A percentile compares a stretch with the other conserved stretches of the same genome.
phyloP scores from a whole-genome alignment of 116 monocot species.

The Papilionanthe hybrid region DNA sequence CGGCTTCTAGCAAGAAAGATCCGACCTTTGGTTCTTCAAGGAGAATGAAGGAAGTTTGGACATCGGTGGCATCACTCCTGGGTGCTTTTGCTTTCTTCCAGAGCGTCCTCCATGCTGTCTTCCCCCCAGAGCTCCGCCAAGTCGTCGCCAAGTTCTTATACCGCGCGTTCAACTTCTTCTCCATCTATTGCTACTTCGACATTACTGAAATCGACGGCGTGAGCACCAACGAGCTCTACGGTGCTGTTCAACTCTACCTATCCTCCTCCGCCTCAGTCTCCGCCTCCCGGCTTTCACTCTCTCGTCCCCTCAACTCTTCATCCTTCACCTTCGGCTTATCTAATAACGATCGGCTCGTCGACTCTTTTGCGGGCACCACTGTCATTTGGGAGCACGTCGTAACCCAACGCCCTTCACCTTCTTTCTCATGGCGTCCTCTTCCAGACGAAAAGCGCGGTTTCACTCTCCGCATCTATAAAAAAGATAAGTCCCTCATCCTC shows the following conservation, averaged over 20 bases:
- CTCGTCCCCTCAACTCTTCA: slow-evolving; percentile 68
- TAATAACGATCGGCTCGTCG: slow-evolving; percentile 70
- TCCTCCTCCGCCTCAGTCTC: slow-evolving; percentile 49
- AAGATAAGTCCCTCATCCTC: slow-evolving; percentile 42
- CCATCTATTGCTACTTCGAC: slow-evolving; percentile 79
- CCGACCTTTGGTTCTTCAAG: neutral
- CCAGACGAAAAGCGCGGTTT: slow-evolving; percentile 84
- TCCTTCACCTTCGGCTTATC: slow-evolving; percentile 61
- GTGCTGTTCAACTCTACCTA: slow-evolving; percentile 75
- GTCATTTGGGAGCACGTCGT: slow-evolving; percentile 80
- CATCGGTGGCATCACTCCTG: slow-evolving; percentile 75
- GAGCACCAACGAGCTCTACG: slow-evolving; percentile 78
- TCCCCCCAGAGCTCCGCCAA: slow-evolving; percentile 63
- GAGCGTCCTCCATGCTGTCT: slow-evolving; percentile 42
- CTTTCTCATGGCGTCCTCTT: slow-evolving; percentile 68
- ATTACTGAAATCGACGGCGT: slow-evolving; percentile 72
- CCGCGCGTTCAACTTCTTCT: slow-evolving; percentile 41
- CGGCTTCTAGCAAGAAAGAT: neutral
- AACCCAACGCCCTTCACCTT: slow-evolving; percentile 42
- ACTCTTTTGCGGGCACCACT: slow-evolving; percentile 40
- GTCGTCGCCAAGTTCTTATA: slow-evolving; percentile 19
- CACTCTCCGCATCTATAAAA: slow-evolving; percentile 57
- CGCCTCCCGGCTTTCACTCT: slow-evolving; percentile 47
- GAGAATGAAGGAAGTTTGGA: slow-evolving; percentile 68
- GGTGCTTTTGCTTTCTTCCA: slow-evolving; percentile 72